These are phyloP conservation scores for Leishmania major DNA, from an alignment of 208 protist species.

Conservation along the genomic window DNA sequence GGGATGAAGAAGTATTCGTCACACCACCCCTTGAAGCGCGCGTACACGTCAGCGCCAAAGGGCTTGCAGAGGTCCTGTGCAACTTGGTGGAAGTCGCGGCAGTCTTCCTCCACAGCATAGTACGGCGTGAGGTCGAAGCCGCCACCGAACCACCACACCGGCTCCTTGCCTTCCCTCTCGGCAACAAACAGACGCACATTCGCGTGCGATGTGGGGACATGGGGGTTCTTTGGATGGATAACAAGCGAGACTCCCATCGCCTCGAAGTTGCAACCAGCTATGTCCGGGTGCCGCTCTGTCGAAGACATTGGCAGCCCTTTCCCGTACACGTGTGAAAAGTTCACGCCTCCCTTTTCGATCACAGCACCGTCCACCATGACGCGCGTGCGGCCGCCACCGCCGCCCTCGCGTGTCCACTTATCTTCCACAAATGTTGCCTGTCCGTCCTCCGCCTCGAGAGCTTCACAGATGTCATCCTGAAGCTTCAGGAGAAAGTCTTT, in stretches of 20 bases:
- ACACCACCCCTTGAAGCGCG: constrained; percentile 71
- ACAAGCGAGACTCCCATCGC: constrained; percentile 86
- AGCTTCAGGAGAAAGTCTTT: constrained; percentile 37
- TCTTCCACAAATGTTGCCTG: constrained; percentile 62
- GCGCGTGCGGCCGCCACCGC: constrained; percentile 61
- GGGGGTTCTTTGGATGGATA: constrained; percentile 81
- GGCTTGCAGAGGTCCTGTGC: constrained; percentile 54
- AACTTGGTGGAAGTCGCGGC: constrained; percentile 60
- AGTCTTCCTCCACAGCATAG: constrained; percentile 73
- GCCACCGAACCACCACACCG: constrained; percentile 92
- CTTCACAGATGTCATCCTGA: constrained; percentile 61
- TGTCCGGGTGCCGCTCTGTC: constrained; percentile 40
- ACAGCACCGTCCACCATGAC: constrained; percentile 52
- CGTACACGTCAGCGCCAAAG: constrained; percentile 57
- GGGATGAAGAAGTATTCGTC: constrained; percentile 86
- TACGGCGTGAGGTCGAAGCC: constrained; percentile 91
- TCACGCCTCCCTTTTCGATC: constrained; percentile 84
- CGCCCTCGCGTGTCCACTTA: constrained; percentile 51
- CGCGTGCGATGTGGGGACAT: constrained; percentile 84
- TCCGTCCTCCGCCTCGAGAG: constrained; percentile 46
- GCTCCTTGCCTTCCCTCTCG: constrained; percentile 36
- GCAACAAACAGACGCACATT: constrained; percentile 90
- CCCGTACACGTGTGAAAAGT: constrained; percentile 73
- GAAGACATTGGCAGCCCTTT: constrained; percentile 44
- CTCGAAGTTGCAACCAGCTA: constrained; percentile 52